Conservation (phyloP, 1,284 basidiomycete genomes). For the Mycocalia duriaeana region DNA sequence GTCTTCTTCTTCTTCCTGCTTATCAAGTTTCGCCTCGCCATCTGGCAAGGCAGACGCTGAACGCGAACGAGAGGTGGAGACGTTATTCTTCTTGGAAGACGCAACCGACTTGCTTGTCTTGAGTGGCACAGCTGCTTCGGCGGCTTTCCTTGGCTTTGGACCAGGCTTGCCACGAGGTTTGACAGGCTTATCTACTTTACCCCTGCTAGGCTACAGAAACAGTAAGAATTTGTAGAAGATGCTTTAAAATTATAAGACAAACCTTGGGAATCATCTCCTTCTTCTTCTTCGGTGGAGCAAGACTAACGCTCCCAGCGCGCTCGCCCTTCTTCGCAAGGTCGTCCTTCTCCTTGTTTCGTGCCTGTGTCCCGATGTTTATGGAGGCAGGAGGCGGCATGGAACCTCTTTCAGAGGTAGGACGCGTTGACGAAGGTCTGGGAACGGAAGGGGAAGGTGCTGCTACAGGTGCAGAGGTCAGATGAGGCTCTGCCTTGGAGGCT, state of each 20-base stretch:
- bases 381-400: constrained; percentile 57
- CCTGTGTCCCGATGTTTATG: constrained; percentile 12
- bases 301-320: constrained; percentile 14
- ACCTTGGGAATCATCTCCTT: constrained; percentile 43
- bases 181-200: constrained; percentile 16
- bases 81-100: constrained; percentile 13
- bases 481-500: too few species aligned
- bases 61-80: constrained; percentile 48
- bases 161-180: constrained; percentile 38
- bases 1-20: constrained; percentile 46
- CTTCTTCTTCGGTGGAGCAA: constrained; percentile 38
- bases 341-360: constrained; percentile 20
- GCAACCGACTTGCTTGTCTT: constrained; percentile 16
- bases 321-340: constrained; percentile 24
- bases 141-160: constrained; percentile 29
- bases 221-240: too few species aligned
- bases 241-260: constrained; percentile 12
- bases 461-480: too few species aligned
- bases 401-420: constrained; percentile 36
- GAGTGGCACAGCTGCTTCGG: constrained; percentile 15
- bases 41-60: constrained; percentile 66
- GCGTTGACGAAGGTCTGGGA: constrained; percentile 19
- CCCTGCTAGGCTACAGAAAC: too few species aligned
- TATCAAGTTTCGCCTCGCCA: constrained; percentile 32
- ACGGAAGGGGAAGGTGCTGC: constrained; percentile 5